Base-by-base conservation (phyloP, 441 rosid species). In the Gossypium schwendimanii region DNA sequence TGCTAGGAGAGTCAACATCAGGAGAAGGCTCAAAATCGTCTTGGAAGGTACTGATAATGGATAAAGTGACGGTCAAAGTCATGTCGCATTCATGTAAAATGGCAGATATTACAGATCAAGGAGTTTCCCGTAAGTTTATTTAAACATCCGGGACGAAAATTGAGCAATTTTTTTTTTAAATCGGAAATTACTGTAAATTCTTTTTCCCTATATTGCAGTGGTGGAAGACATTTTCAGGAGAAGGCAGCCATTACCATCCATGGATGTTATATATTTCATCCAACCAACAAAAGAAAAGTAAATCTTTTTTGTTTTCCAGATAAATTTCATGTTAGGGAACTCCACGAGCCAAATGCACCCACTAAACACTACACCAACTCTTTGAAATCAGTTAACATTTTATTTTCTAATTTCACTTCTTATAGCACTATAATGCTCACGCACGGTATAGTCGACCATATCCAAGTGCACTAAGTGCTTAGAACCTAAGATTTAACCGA, bases 21-120 rank as follows among this genome's bases (percentile, higher is more conserved):
- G 93, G 84, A 20, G 93, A 84, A 20, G 96, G 88, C 76, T 79
- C 92, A 5, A 92, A 80, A 83, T 73, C 45, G 2, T 84, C 91
- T 47, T 94, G 99, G 98, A 94, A 94, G 99, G 92, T 94, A 36
- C 89, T 92, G 23, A 94, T 94, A 72, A 94, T 94, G 97, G 99
- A 94, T 73, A 92, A 86, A 81, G 96, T 91, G 71, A 92, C 97
- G 0, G 86, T 94, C 57, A 94, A 94, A 82, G 99, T 94, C 14
- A 88, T 94, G 97, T 91, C 97, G 31, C 82, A 87, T 70, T 84
- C 96, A 8, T 94, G 99, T 83, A 92, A 91, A 80, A 94, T 94
- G 98, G 89, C 94, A 2, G 97, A 94, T 77, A 94, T 89, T 78
- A 94, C 96, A 11, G 99, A 94, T 80, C 99, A 87, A 84, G 97